Base-by-base conservation (phyloP, 176 grass and related monocot genomes). In the Typha latifolia region DNA sequence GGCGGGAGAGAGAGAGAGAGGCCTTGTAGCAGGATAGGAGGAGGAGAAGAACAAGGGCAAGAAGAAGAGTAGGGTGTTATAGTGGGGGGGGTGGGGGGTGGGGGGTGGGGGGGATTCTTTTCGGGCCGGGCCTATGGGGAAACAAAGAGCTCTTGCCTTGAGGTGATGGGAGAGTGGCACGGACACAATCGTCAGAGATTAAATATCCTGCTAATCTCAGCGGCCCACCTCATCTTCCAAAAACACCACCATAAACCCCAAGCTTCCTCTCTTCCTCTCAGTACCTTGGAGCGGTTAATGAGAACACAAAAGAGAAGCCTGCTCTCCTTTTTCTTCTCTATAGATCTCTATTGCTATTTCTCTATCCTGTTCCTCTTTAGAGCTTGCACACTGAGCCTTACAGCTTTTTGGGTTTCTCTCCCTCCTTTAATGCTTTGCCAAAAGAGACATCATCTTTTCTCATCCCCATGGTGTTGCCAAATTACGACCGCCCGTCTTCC, bases 361-460 rank as follows among this genome's bases (percentile, higher is more conserved):
- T 74, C 14, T 24, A 24, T 43, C 13, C 8, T 11, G 1, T n/a
- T 16, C 56, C 14, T 65, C 62, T 75, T 62, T 63, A 20, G 48
- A 55, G 61, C 32, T 16, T 56, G 77, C 15, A 37, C 47, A 74
- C 59, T 37, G 82, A 78, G 51, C 26, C 70, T 69, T 49, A 61
- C 69, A 78, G 62, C 80, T 37, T 83, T 90, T 83, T 77, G 81
- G 64, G 47, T 51, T 79, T 74, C 50, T 70, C 68, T 16, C 49
- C 27, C 29, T 48, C 76, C 84, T 94, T 86, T 81, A 73, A 74
- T 72, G 76, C 86, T 95, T 90, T 95, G 84, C 84, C 22, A 61
- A 95, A 87, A 87, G 86, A 80, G 81, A 65, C 78, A 24, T 57
- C 19, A 13, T 72, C 72, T 87, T 84, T 90, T 71, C 50, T 48